Evolutionary conservation across 495 filamentous ascomycete genomes (phyloP), one percentile per base, ranked within the genome.

Genomic region (Penicillium steckii): DNA sequence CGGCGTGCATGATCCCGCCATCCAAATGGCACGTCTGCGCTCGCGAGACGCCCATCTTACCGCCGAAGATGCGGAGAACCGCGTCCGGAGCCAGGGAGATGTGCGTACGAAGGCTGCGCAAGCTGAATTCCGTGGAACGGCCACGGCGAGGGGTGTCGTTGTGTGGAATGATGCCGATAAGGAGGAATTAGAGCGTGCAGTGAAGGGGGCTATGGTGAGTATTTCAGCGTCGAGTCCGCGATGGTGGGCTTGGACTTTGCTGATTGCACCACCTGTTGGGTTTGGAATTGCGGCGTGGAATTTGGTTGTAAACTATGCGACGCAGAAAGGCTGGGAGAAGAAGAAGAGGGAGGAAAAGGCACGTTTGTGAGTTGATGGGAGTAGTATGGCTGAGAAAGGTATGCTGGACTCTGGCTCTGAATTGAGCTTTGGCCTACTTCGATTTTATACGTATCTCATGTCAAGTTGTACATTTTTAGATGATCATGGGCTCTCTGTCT

Each of bases 121-220:
- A 71, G 85, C 83, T 30, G 73, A 86, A 74, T 80, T 72, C 48
- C 72, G 87, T 41, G 84, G 88, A 9, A 65, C 66, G 46, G 75
- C 75, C 26, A 69, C 65, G 50, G 67, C 69, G 46, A 69, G 76
- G 19, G 94, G 94, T 0, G 79, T 87, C 10, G 88, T 96, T 35
- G 80, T 97, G 12, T 86, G 84, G 85, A 98, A 98, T 77, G 92
- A 97, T 75, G 81, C 79, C 2, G 83, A 77, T 21, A 83, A 70
- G 62, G 83, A 81, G 30, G 81, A 90, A 45, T 63, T 97, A 60
- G 75, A 78, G 67, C 55, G 46, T 33, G 84, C 90, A 63, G 71
- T 97, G 1, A 69, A 72, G 46, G 72, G 67, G 50, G 85, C 83
- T 6, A 80, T 95, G 75, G 51, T 47, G 10, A 80, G 75, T 54